Conservation (phyloP, 331 rosid species). For the Quercus lobata region DNA sequence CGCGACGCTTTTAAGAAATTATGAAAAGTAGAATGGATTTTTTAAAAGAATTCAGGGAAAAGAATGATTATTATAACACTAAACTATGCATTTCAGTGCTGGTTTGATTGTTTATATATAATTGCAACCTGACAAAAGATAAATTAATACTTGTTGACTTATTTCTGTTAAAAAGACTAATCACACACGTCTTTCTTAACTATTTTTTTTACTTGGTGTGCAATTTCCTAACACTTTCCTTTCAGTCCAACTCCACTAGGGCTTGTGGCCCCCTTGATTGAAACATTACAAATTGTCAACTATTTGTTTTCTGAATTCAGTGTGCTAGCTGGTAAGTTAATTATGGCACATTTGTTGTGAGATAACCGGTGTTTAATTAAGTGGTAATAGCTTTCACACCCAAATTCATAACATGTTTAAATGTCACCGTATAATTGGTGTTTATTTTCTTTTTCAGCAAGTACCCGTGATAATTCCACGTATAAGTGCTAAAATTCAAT, state of each 20-base stretch:
- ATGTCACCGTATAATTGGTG: too few species aligned
- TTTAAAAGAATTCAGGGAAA: background rate
- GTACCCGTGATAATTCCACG: too few species aligned
- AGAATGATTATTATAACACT: conserved; percentile 2
- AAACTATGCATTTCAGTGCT: conserved; percentile 1
- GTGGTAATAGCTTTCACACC: too few species aligned
- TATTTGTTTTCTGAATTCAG: background rate
- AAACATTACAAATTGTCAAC: conserved; percentile 15
- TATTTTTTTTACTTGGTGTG: background rate
- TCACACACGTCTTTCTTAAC: background rate
- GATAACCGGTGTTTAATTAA: too few species aligned
- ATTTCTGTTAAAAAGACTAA: background rate
- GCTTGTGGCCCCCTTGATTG: background rate
- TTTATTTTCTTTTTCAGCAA: too few species aligned
- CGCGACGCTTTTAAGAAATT: conserved; percentile 16
- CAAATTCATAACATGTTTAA: too few species aligned
- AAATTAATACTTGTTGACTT: conserved; percentile 10
- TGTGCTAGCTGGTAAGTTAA: background rate
- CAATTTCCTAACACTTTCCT: conserved; percentile 11
- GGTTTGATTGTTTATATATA: background rate
- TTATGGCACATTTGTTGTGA: too few species aligned
- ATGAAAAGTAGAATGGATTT: background rate
- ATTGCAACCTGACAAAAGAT: background rate
- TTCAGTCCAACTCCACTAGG: conserved; percentile 18
- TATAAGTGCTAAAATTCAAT: too few species aligned